Evolutionary conservation across 495 filamentous ascomycete genomes (phyloP).

Genomic region (Achaetomiella virescens): DNA sequence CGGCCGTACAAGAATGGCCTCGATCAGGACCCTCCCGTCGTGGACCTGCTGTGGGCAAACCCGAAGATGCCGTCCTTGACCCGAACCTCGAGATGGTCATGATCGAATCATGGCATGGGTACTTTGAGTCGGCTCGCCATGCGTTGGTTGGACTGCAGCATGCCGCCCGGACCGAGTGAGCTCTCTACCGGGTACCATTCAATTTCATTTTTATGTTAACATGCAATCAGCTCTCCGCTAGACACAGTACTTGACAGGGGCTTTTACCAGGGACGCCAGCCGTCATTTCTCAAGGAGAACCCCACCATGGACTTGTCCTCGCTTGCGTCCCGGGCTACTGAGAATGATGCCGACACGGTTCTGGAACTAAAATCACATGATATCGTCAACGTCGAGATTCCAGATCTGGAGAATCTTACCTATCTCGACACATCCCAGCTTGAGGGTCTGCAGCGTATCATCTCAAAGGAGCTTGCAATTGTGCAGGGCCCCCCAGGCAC

Average conservation of each 20-base stretch:
- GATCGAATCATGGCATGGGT: constrained; percentile 65
- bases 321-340: constrained; percentile 17
- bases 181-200: background rate
- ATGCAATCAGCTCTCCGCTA: constrained; percentile 15
- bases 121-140: constrained; percentile 69
- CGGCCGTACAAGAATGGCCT: constrained; percentile 54
- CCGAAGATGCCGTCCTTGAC: constrained; percentile 59
- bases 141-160: constrained; percentile 68
- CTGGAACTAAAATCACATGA: constrained; percentile 6
- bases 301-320: constrained; percentile 32
- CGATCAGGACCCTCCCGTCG: constrained; percentile 57
- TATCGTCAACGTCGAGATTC: constrained; percentile 13
- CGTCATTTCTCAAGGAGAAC: constrained; percentile 26
- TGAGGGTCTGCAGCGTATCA: constrained; percentile 58
- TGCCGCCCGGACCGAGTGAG: constrained; percentile 55
- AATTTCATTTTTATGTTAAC: background rate
- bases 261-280: constrained; percentile 35
- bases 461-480: constrained; percentile 69
- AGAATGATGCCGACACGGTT: background rate
- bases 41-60: constrained; percentile 69
- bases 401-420: constrained; percentile 30
- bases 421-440: constrained; percentile 66
- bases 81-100: constrained; percentile 67
- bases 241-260: constrained; percentile 38
- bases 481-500: constrained; percentile 91